Conservation (phyloP, 2,329 filamentous ascomycete genomes). For the Hypoxylon sp. region DNA sequence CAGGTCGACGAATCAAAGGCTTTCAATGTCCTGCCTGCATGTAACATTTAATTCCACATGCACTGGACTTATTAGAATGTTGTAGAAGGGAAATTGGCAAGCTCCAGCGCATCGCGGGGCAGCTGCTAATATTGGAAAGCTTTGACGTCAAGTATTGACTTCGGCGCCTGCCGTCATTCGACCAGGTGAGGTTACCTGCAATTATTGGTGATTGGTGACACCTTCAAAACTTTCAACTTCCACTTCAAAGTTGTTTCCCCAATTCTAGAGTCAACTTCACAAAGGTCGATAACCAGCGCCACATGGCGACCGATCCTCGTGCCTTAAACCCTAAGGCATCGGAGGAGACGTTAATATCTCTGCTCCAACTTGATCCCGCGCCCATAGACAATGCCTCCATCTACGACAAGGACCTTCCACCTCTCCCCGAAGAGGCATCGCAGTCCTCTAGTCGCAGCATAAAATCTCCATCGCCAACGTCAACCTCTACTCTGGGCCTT, state of each 20-base stretch:
- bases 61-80: background rate
- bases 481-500: slow-evolving; percentile 65
- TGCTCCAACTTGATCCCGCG: slow-evolving; percentile 84
- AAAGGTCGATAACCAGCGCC: slow-evolving; percentile 2
- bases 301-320: slow-evolving; percentile 51
- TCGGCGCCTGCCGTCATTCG: slow-evolving; percentile 9
- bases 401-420: slow-evolving; percentile 62
- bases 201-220: too few species aligned
- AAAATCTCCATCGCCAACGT: slow-evolving; percentile 58
- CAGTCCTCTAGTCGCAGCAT: slow-evolving; percentile 52
- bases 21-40: background rate
- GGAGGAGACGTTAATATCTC: slow-evolving; percentile 70
- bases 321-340: slow-evolving; percentile 59
- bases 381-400: slow-evolving; percentile 74
- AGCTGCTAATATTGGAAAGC: background rate
- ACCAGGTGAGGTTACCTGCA: too few species aligned
- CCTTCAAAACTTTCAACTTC: slow-evolving; percentile 5
- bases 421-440: slow-evolving; percentile 55
- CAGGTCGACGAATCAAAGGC: background rate
- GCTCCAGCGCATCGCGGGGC: slow-evolving; percentile 16
- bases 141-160: slow-evolving; percentile 24
- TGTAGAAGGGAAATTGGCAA: slow-evolving; percentile 15
- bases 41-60: background rate
- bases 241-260: background rate
- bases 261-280: background rate